These are phyloP conservation scores for Penicillium steckii DNA, from an alignment of 495 filamentous ascomycete species.

Conservation along the genomic window DNA sequence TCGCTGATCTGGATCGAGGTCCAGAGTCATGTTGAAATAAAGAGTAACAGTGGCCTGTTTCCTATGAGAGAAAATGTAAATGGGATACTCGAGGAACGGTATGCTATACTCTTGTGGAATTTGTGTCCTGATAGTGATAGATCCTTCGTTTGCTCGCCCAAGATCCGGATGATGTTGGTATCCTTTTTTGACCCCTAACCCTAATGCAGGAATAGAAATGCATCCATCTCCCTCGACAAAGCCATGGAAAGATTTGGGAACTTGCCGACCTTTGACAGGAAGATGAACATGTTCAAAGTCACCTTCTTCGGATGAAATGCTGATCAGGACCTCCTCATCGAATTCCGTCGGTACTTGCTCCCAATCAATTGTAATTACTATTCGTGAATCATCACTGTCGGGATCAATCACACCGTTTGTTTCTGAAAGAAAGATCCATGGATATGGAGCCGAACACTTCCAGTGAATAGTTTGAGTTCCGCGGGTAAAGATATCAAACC, in stretches of 20 bases:
- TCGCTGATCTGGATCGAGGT: slow-evolving; percentile 57
- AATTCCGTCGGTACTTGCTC: slow-evolving; percentile 28
- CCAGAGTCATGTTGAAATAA: slow-evolving; percentile 58
- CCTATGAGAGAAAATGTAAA: slow-evolving; percentile 60
- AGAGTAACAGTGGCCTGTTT: slow-evolving; percentile 54
- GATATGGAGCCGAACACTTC: slow-evolving; percentile 45
- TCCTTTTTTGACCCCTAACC: slow-evolving; percentile 38
- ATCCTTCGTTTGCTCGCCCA: slow-evolving; percentile 8
- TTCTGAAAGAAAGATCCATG: slow-evolving; percentile 59
- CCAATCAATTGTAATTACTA: slow-evolving; percentile 44
- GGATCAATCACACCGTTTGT: slow-evolving; percentile 51
- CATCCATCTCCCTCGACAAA: slow-evolving; percentile 65
- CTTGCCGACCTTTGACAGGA: slow-evolving; percentile 52
- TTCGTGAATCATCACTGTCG: slow-evolving; percentile 45
- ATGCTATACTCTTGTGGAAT: not conserved
- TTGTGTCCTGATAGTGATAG: slow-evolving; percentile 17
- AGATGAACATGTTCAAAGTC: slow-evolving; percentile 55
- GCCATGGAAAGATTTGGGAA: slow-evolving; percentile 56
- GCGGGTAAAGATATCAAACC: slow-evolving; percentile 66
- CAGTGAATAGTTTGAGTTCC: slow-evolving; percentile 60
- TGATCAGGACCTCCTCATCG: slow-evolving; percentile 25
- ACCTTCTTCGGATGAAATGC: slow-evolving; percentile 50
- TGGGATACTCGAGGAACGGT: slow-evolving; percentile 54
- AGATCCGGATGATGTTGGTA: slow-evolving; percentile 18
- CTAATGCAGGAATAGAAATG: slow-evolving; percentile 30